phyloP scores from a whole-genome alignment of 345 rosid genomes.

The Pistacia integerrima region DNA sequence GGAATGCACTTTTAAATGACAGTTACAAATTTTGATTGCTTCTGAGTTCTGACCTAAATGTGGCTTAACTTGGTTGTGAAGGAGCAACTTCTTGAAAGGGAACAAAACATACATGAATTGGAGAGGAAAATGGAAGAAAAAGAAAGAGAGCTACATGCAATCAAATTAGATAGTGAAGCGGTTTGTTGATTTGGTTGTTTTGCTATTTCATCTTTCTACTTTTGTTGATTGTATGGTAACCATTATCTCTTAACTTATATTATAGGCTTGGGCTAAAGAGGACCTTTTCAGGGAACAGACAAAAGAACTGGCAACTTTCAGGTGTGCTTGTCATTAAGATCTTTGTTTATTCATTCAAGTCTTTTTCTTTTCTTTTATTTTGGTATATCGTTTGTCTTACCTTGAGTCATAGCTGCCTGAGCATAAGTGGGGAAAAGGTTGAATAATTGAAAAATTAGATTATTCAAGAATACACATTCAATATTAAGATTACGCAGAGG shows the following conservation, averaged over 20 bases:
- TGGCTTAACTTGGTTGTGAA: constrained; percentile 31
- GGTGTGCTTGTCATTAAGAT: constrained; percentile 37
- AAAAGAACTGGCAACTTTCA: constrained; percentile 79
- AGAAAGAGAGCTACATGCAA: constrained; percentile 83
- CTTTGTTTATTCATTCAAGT: not conserved
- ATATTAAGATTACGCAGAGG: too few relatives aligned
- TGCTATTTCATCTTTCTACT: not conserved
- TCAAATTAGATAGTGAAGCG: constrained; percentile 85
- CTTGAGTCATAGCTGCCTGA: not conserved
- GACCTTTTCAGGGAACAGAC: constrained; percentile 88
- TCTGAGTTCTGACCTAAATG: not conserved
- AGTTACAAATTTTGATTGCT: not conserved
- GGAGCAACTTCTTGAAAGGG: constrained; percentile 82
- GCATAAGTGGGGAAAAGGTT: too few relatives aligned
- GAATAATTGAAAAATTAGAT: too few relatives aligned
- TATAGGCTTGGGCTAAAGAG: constrained; percentile 97
- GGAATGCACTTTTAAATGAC: not conserved
- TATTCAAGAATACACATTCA: too few relatives aligned
- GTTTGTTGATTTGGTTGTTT: constrained; percentile 41
- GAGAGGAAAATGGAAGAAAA: constrained; percentile 86
- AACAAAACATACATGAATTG: constrained; percentile 60
- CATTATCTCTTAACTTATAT: constrained; percentile 16
- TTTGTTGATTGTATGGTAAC: constrained; percentile 13
- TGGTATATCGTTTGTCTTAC: not conserved
- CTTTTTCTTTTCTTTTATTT: not conserved